Percentiles rank a stretch among this genome's conserved stretches.
Evolutionary conservation across 1,284 basidiomycete genomes (phyloP).

Genomic region (Ustilago xerochloae): DNA sequence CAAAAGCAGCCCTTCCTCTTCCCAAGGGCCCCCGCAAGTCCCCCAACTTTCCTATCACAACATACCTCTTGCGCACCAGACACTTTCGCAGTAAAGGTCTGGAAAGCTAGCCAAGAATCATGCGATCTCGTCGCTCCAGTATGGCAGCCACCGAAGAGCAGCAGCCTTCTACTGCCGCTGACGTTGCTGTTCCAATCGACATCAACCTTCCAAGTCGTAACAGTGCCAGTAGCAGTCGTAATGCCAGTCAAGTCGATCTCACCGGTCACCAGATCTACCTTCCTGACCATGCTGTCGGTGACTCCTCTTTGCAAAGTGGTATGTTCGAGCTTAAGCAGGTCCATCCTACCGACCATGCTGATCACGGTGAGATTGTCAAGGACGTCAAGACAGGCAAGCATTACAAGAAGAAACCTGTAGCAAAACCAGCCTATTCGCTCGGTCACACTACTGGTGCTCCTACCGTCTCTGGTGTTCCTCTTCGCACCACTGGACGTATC

Average conservation of each 20-base stretch:
- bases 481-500: conserved; percentile 29
- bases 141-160: background rate
- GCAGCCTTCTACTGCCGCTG: conserved; percentile 19
- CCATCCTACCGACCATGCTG: conserved; percentile 20
- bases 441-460: conserved; percentile 46
- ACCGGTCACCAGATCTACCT: conserved; percentile 44
- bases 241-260: conserved; percentile 36
- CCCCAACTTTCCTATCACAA: background rate
- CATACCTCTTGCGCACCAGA: no score
- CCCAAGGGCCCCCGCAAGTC: background rate
- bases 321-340: conserved; percentile 36
- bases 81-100: no score
- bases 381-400: conserved; percentile 55
- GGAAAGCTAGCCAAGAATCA: background rate
- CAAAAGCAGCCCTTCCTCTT: background rate
- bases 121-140: conserved; percentile 37
- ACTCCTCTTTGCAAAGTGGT: conserved; percentile 7
- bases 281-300: conserved; percentile 1
- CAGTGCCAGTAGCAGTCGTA: conserved; percentile 26
- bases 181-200: conserved; percentile 41
- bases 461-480: conserved; percentile 2
- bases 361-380: conserved; percentile 36
- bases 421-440: conserved; percentile 40
- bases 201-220: conserved; percentile 19
- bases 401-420: conserved; percentile 43